These are phyloP conservation scores for Pelargonium australe DNA, from an alignment of 441 rosid species.

Conservation along the genomic window DNA sequence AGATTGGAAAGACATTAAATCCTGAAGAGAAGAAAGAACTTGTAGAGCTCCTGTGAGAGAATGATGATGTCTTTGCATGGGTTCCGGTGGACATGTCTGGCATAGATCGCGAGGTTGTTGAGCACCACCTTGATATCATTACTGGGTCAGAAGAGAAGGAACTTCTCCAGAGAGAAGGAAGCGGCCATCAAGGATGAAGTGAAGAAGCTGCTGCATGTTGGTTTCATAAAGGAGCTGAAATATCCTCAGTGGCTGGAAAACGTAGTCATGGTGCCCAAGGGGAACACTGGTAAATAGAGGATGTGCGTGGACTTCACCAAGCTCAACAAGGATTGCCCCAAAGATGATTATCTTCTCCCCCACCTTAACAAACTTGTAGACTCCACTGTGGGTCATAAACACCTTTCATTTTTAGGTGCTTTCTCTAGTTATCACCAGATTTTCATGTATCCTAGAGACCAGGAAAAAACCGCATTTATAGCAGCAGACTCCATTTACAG, in stretches of 20 bases:
- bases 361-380: not conserved
- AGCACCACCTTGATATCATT: not conserved
- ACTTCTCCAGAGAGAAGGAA: not conserved
- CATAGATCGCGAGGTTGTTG: not conserved
- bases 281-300: not conserved
- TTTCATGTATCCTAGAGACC: not conserved
- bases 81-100: not conserved
- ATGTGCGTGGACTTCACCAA: conserved; percentile 2
- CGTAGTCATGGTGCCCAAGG: not conserved
- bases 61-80: not conserved
- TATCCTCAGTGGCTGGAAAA: not conserved
- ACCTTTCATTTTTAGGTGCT: not conserved
- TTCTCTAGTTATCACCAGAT: not conserved
- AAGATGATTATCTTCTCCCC: not conserved
- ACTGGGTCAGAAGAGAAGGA: not conserved
- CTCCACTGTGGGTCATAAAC: not conserved
- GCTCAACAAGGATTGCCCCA: not conserved
- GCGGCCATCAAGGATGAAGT: not conserved
- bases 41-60: not conserved
- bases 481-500: not conserved
- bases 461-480: not conserved
- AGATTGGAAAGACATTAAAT: too few relatives aligned
- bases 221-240: not conserved
- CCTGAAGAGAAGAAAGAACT: too few relatives aligned
- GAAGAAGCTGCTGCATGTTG: not conserved